phyloP scores from a whole-genome alignment of 495 filamentous ascomycete species.

The Talaromyces adpressus region DNA sequence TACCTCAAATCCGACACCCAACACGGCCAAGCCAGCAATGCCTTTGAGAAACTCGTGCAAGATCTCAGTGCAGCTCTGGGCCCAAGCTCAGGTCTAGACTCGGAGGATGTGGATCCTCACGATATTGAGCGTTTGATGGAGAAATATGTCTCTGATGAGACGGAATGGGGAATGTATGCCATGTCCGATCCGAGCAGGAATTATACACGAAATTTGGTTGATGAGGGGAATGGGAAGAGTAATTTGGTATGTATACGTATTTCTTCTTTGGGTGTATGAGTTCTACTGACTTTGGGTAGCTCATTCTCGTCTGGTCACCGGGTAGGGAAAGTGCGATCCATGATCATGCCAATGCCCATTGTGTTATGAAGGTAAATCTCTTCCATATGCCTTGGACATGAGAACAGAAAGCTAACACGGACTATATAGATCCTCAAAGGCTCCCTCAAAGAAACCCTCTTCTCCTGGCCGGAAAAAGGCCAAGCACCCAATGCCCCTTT shows the following conservation, averaged over 20 bases:
- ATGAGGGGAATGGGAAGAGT: constrained; percentile 84
- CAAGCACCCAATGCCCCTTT: constrained; percentile 43
- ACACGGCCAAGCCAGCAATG: constrained; percentile 16
- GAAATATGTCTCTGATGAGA: constrained; percentile 55
- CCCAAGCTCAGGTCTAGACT: constrained; percentile 70
- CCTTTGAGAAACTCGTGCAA: constrained; percentile 66
- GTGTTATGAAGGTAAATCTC: constrained; percentile 50
- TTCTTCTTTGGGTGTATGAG: no score
- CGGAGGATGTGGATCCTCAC: constrained; percentile 66
- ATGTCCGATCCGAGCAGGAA: constrained; percentile 53
- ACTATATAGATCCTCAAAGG: constrained; percentile 61
- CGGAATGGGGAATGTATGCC: constrained; percentile 69
- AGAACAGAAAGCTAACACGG: neutral
- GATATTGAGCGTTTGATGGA: constrained; percentile 64
- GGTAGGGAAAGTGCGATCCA: constrained; percentile 81
- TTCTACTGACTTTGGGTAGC: constrained; percentile 29
- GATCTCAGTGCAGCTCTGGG: constrained; percentile 67
- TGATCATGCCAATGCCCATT: constrained; percentile 82
- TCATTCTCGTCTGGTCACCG: constrained; percentile 89
- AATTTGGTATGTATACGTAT: constrained; percentile 59
- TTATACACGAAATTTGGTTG: constrained; percentile 86
- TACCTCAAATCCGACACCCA: constrained; percentile 19
- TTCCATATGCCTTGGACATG: neutral
- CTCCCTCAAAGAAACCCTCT: constrained; percentile 69
- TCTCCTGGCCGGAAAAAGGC: constrained; percentile 59